A percentile compares a stretch with the other conserved stretches of the same genome.
phyloP scores from a whole-genome alignment of 306 rosid genomes.

The Boehmeria nivea region DNA sequence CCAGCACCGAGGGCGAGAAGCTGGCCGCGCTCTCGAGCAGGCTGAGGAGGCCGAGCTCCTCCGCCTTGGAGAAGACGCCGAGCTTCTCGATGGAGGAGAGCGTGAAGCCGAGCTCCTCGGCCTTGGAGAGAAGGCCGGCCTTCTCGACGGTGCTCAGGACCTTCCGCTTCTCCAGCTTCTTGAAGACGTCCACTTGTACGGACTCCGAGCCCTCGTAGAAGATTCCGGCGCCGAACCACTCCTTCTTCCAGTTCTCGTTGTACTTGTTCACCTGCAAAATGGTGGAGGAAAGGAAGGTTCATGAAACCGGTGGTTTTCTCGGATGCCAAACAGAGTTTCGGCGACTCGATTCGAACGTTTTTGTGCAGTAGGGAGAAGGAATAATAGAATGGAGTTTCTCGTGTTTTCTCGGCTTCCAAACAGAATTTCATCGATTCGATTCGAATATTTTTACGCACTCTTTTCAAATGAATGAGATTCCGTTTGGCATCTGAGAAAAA shows the following conservation, averaged over 20 bases:
- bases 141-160: conserved; percentile 84
- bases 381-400: background rate
- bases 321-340: conserved; percentile 7
- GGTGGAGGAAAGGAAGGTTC: background rate
- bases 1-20: conserved; percentile 60
- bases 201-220: conserved; percentile 86
- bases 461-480: too few species aligned
- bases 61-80: conserved; percentile 84
- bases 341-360: too few species aligned
- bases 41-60: conserved; percentile 81
- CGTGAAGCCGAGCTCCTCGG: conserved; percentile 73
- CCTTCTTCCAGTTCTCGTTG: conserved; percentile 66
- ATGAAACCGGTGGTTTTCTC: too few species aligned
- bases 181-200: conserved; percentile 89
- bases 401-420: background rate
- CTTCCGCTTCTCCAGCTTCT: conserved; percentile 74
- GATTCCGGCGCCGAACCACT: conserved; percentile 91
- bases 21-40: conserved; percentile 50
- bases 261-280: conserved; percentile 69
- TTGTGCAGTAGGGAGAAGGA: too few species aligned
- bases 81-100: conserved; percentile 84
- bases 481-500: too few species aligned
- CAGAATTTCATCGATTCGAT: too few species aligned
- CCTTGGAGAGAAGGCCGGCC: conserved; percentile 76
- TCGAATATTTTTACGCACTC: too few species aligned